A percentile compares a stretch with the other conserved stretches of the same genome.
Evolutionary conservation across 495 filamentous ascomycete genomes (phyloP).

Genomic region (Cercophora samala): DNA sequence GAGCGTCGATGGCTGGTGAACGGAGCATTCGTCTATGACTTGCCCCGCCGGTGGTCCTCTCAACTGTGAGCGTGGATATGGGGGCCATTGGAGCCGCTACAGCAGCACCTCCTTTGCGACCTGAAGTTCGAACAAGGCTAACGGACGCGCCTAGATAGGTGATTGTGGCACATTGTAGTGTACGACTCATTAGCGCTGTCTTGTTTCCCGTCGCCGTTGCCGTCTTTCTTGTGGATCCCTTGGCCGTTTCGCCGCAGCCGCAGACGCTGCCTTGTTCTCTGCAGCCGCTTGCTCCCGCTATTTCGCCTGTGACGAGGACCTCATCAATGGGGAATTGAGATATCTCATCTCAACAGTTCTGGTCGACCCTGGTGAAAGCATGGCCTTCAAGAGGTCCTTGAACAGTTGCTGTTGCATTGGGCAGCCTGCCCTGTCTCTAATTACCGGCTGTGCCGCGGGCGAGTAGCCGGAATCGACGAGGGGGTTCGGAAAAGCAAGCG

Average conservation of each 20-base stretch:
- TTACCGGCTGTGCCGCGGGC: conserved; percentile 31
- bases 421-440: conserved; percentile 13
- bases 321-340: not conserved
- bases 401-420: conserved; percentile 5
- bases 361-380: not conserved
- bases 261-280: conserved; percentile 2
- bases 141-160: too few relatives aligned
- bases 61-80: conserved; percentile 14
- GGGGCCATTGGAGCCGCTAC: not conserved
- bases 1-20: not conserved
- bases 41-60: conserved; percentile 7
- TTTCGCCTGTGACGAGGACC: not conserved
- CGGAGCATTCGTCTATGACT: not conserved
- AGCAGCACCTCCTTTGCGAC: too few relatives aligned
- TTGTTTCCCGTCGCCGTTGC: not conserved
- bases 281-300: not conserved
- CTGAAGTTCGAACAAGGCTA: too few relatives aligned
- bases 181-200: not conserved
- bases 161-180: not conserved
- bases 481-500: conserved; percentile 11
- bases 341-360: not conserved
- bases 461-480: conserved; percentile 29
- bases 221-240: not conserved
- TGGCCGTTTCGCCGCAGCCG: not conserved
- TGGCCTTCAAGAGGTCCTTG: conserved; percentile 1